These are phyloP conservation scores for Ustilago hordei DNA, from an alignment of 1,284 basidiomycete genomes.

Conservation along the genomic window DNA sequence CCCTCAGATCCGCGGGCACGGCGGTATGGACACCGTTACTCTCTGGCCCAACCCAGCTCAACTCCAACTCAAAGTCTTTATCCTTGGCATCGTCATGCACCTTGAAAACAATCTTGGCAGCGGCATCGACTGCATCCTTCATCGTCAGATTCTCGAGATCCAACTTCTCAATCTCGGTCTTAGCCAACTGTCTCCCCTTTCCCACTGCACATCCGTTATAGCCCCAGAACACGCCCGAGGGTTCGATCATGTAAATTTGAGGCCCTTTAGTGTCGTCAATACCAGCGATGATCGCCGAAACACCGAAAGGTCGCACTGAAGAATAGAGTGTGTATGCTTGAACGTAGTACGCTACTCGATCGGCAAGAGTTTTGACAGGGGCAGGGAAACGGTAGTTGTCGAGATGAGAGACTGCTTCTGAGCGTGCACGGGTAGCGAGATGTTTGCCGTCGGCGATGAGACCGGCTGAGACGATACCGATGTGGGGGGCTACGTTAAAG, in stretches of 20 bases:
- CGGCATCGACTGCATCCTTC: conserved; percentile 64
- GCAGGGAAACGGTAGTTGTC: conserved; percentile 81
- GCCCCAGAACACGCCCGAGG: conserved; percentile 89
- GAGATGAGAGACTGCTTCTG: conserved; percentile 84
- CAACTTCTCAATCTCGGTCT: conserved; percentile 98
- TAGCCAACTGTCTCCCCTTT: conserved; percentile 95
- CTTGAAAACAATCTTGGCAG: conserved; percentile 79
- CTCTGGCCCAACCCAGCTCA: conserved; percentile 94
- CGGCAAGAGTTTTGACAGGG: conserved; percentile 84
- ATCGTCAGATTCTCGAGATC: conserved; percentile 81
- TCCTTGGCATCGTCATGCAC: conserved; percentile 98
- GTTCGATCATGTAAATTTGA: conserved; percentile 89
- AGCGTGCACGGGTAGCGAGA: conserved; percentile 84
- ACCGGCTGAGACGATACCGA: conserved; percentile 85
- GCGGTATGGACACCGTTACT: conserved; percentile 82
- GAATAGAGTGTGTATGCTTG: conserved; percentile 98
- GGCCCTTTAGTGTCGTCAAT: conserved; percentile 83
- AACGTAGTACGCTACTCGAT: conserved; percentile 87
- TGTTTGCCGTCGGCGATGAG: conserved; percentile 94
- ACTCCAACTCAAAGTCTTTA: conserved; percentile 96
- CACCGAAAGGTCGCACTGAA: conserved; percentile 95
- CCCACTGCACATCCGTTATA: conserved; percentile 78
- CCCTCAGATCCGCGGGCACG: conserved; percentile 85
- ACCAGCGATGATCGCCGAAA: conserved; percentile 89
- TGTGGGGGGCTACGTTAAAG: conserved; percentile 90